Base-by-base conservation (phyloP, 2,329 filamentous ascomycete genomes). In the Colletotrichum lentis region DNA sequence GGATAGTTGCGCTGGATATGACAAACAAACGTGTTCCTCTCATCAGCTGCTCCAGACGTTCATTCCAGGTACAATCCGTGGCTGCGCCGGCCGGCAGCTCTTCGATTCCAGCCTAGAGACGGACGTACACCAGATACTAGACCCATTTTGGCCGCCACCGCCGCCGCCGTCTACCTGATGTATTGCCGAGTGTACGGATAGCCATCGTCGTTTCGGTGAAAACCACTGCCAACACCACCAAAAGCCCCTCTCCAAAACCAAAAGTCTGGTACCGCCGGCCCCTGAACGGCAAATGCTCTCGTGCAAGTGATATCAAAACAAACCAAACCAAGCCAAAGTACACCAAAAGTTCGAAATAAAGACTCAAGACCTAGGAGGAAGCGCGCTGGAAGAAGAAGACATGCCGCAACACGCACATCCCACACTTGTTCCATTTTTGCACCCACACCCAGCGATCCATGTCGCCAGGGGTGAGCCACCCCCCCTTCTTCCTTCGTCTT, bases 361-460 rank as follows among this genome's bases (percentile, higher is more conserved):
- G 24, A 37, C 20, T 27, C 16, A 35, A 20, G 12, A n/a, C n/a
- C 6, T 18, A 24, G 35, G 27, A 5, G 12, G 18, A 53, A 14
- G 18, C 27, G 8, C 27, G 27, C 24, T 24, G 41, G 46, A 27
- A 27, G 41, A 27, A 27, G 41, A 57, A 14, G 37, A 60, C 46
- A 49, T 27, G 24, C 35, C 61, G 37, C 59, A 52, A 49, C 47
- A 47, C 39, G 39, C 14, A 52, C 49, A 37, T n/a, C 11, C 55
- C 61, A 64, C 31, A 20, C 60, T 24, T 49, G 47, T 39, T 44
- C 49, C 49, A 35, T 35, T 16, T 39, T 62, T 62, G 18, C 58
- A 46, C 58, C 57, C 57, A 66, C 57, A 49, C 65, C 60, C 61
- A 37, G 27, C n/a, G n/a, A 64, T 60, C 54, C 65, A 37, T 64